Percentiles rank a stretch among this genome's conserved stretches.
These are phyloP conservation scores for Arabis alpina DNA, from an alignment of 345 rosid species.

Conservation along the genomic window DNA sequence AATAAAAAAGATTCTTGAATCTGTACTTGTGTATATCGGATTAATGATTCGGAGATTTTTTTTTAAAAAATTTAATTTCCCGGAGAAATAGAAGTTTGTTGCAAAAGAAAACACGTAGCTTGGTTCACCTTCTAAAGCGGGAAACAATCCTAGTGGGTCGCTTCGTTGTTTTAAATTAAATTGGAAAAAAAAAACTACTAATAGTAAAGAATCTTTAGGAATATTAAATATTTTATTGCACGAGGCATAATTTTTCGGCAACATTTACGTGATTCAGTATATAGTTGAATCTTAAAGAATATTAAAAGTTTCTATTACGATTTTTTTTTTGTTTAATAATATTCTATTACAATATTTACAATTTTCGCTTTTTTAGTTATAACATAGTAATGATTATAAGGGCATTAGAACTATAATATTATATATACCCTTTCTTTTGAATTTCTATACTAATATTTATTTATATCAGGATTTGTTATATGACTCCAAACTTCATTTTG, in stretches of 20 bases:
- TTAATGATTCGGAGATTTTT: slow-evolving; percentile 9
- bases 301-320: too few species aligned
- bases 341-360: not conserved
- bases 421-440: too few species aligned
- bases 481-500: too few species aligned
- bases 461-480: too few species aligned
- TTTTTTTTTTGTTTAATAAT: too few species aligned
- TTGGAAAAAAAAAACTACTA: not conserved
- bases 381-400: too few species aligned
- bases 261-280: not conserved
- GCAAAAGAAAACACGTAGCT: not conserved
- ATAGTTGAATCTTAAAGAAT: not conserved
- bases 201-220: not conserved
- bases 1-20: slow-evolving; percentile 11
- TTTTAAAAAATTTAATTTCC: not conserved
- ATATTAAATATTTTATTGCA: not conserved
- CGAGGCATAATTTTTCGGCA: not conserved
- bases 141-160: slow-evolving; percentile 24
- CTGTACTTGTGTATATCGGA: not conserved
- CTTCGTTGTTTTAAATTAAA: not conserved
- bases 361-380: too few species aligned
- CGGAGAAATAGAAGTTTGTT: slow-evolving; percentile 27
- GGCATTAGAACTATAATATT: too few species aligned
- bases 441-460: too few species aligned
- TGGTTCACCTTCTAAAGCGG: slow-evolving; percentile 26